Base-by-base conservation (phyloP, 2,329 filamentous ascomycete genomes). In the Rasamsonia emersonii region DNA sequence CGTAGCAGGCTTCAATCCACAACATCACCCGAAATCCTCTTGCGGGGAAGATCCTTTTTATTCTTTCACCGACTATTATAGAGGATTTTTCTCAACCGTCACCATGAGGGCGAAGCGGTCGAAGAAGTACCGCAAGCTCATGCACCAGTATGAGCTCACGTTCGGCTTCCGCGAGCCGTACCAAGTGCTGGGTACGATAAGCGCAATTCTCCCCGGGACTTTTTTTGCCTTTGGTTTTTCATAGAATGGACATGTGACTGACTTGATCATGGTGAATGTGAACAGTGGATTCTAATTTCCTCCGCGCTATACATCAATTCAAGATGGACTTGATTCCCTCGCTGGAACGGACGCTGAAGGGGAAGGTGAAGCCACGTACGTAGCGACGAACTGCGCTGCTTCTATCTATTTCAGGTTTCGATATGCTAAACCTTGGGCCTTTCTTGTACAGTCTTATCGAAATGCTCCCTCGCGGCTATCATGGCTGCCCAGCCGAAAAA, bases 101-200 rank as follows among this genome's bases (percentile, higher is more conserved):
- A 71, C 49, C 29, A 82, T 81, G 75, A 70, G 76, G 50, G 77
- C 77, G 33, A 84, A 83, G 62, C 69, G 75, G 38, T 71, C 68
- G 24, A 80, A 83, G 61, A 78, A 81, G 49, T 86, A 86, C 58
- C 76, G 79, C 54, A 95, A 95, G 77, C 77, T 95, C 51, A 93
- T 98, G 79, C 80, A 86, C 62, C 81, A 89, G 54, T 94, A 88
- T 71, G 77, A 79, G 53, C 73, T 89, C 58, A 79, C 77, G 39
- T 95, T 93, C 56, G 81, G 82, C 39, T 95, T 95, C 59, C 84
- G 88, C 46, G 83, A 91, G 62, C 86, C 91, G 8, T 96, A 95
- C 64, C 91, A 96, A 64, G 80, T 93, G 31, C 67, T 94, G 25
- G 68, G 77, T 81, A 40, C 26, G 30, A 4, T 16, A 2, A 17